These are phyloP conservation scores for Trichoderma sp. DNA, from an alignment of 2,329 filamentous ascomycete genomes.

Conservation along the genomic window DNA sequence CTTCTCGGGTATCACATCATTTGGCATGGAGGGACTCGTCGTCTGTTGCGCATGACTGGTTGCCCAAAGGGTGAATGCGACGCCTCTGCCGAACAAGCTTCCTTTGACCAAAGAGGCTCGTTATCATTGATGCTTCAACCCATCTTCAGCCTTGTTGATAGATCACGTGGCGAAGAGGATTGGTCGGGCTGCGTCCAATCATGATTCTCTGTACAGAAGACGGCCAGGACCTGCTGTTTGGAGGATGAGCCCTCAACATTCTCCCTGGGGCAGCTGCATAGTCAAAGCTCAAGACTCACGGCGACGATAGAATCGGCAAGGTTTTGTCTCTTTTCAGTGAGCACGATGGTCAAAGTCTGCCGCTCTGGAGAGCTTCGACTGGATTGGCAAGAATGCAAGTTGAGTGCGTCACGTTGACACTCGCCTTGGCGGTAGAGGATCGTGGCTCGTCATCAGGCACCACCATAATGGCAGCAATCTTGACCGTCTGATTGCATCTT, in stretches of 20 bases:
- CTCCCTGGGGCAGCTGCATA: no score
- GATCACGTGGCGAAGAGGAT: background rate
- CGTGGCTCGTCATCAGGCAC: background rate
- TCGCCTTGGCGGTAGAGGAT: background rate
- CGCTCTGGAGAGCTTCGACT: background rate
- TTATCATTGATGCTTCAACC: no score
- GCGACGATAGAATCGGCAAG: background rate
- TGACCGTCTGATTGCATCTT: background rate
- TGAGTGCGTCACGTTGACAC: background rate
- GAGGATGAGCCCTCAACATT: background rate
- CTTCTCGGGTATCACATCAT: no score
- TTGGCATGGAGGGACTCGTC: no score
- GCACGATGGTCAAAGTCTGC: background rate
- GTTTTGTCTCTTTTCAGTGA: background rate
- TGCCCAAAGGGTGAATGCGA: no score
- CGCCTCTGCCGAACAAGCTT: no score
- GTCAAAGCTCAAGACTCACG: background rate
- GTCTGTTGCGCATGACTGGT: no score
- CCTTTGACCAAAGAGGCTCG: no score
- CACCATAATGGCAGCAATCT: background rate
- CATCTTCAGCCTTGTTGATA: background rate
- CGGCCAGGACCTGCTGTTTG: background rate
- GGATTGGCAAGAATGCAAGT: background rate
- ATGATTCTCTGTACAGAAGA: background rate
- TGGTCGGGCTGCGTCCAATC: background rate